Evolutionary conservation across 768 basidiomycete genomes (phyloP).

Genomic region (Suillus tomentosus): DNA sequence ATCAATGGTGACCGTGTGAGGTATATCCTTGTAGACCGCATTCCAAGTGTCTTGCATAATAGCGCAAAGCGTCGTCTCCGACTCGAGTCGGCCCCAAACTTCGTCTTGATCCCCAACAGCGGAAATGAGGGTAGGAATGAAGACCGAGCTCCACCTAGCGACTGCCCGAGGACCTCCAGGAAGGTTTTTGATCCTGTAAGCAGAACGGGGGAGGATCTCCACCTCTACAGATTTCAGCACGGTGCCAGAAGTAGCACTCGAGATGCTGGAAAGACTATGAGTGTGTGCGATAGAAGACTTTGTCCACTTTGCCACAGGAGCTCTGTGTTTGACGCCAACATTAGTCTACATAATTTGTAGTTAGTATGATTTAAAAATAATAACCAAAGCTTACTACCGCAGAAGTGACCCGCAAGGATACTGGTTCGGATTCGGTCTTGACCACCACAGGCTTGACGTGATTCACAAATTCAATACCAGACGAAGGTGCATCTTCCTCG

Average conservation of each 20-base stretch:
- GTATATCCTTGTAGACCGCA: slow-evolving; percentile 9
- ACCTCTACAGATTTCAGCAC: neutral
- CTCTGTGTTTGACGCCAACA: neutral
- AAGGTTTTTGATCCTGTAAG: slow-evolving; percentile 1
- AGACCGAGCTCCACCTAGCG: neutral
- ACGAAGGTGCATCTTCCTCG: neutral
- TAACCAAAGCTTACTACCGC: neutral
- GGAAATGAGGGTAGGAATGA: neutral
- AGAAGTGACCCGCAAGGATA: too few species aligned
- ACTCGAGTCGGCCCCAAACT: neutral
- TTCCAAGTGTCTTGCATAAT: neutral
- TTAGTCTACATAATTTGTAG: neutral
- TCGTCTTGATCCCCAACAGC: neutral
- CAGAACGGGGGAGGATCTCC: neutral
- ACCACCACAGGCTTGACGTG: neutral
- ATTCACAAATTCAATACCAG: neutral
- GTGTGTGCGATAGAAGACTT: neutral
- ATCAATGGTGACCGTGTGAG: slow-evolving; percentile 8
- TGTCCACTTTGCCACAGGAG: neutral
- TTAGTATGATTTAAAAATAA: neutral
- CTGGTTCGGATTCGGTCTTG: neutral
- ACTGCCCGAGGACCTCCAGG: neutral
- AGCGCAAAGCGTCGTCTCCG: too few species aligned
- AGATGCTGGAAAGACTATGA: neutral
- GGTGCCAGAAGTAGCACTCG: neutral